phyloP scores from a whole-genome alignment of 495 filamentous ascomycete genomes.

The Xylaria nigripes region DNA sequence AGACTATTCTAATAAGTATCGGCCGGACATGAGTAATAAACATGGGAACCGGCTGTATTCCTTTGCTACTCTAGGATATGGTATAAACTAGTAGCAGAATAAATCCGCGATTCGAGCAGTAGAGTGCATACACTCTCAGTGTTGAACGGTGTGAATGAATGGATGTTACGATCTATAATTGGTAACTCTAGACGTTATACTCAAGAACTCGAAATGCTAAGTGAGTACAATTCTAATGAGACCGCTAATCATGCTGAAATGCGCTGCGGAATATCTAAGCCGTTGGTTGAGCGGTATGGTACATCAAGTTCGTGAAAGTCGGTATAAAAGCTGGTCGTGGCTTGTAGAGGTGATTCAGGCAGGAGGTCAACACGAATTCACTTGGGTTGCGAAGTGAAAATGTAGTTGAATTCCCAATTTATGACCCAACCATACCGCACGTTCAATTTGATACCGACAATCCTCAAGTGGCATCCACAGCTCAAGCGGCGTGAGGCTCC shows the following conservation, averaged over 20 bases:
- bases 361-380: not conserved
- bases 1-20: too few species aligned
- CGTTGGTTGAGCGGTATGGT: not conserved
- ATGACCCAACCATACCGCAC: not conserved
- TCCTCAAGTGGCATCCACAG: not conserved
- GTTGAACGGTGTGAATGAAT: not conserved
- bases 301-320: too few species aligned
- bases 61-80: too few species aligned
- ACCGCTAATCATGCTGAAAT: not conserved
- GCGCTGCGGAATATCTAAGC: not conserved
- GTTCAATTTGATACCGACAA: not conserved
- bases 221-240: not conserved
- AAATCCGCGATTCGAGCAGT: too few species aligned
- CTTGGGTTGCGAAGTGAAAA: not conserved
- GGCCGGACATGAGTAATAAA: too few species aligned
- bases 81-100: too few species aligned
- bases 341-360: not conserved
- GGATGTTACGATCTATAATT: not conserved
- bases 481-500: conserved; percentile 16
- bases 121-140: not conserved
- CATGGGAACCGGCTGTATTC: too few species aligned
- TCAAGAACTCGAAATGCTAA: not conserved
- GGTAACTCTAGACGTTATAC: not conserved
- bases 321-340: not conserved
- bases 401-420: conserved; percentile 1